Base-by-base conservation (phyloP, 352 stramenopile species). In the Pythium sukuiense region DNA sequence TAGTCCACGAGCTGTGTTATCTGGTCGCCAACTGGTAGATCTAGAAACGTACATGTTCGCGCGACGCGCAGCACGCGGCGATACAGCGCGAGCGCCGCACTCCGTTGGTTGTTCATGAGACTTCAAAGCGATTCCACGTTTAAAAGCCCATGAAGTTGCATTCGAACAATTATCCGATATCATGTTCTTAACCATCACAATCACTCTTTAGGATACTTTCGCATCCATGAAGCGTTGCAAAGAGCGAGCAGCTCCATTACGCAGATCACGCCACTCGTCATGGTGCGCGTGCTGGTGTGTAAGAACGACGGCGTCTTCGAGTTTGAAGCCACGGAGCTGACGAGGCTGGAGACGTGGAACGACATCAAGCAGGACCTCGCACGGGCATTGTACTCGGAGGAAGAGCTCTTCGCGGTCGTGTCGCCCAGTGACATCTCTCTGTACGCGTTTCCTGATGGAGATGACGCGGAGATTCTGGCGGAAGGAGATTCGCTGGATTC, bases 281-380 rank as follows among this genome's bases (percentile, higher is more conserved):
- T 76, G 59, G 81, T 89, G 77, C 76, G 68, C 26, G 80, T 91
- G 52, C 53, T 89, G 48, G 81, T 91, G 30, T 90, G 85, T 70
- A 91, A 91, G 79, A 93, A 93, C 71, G 81, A 91, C 67, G 82
- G 82, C 43, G 78, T 76, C 65, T 89, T 91, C 61, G 82, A 93
- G 72, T 87, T 90, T 59, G 77, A 85, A 52, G 55, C 71, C 16
- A 74, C 74, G 11, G 73, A 89, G 35, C 43, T 80, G 0, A 61
- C 63, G 5, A 35, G 29, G 14, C 49, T 73, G 3, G 59, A 59
- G 2, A 43, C 37, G 45, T 89, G 80, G 76, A 66, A 55, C 46
- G 77, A 82, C 20, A 64, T 91, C 37, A 91, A 89, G 62, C 79
- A 89, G 74, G 72, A 69, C 18, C 61, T 89, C 32, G 84, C 82